Evolutionary conservation across 345 rosid species (phyloP).

Genomic region (Angophora floribunda): DNA sequence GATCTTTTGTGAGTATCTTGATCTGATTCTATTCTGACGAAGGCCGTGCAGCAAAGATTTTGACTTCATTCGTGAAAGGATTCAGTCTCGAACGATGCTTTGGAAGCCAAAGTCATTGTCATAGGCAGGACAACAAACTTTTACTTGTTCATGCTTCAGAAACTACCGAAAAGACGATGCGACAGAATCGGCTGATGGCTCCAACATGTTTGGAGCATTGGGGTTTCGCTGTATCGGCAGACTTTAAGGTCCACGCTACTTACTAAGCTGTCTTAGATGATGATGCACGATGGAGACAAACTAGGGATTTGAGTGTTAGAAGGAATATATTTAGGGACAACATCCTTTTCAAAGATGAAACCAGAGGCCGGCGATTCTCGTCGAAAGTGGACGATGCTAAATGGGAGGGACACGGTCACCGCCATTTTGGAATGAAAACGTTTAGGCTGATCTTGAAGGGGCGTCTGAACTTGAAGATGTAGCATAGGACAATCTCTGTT

Average conservation of each 20-base stretch:
- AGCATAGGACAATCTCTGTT: no score
- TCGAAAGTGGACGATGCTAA: accelerated
- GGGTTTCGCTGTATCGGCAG: not conserved
- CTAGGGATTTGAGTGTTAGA: not conserved
- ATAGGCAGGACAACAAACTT: not conserved
- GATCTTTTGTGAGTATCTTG: not conserved
- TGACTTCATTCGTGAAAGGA: not conserved
- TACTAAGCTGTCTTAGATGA: not conserved
- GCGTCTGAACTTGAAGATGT: no score
- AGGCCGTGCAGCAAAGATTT: not conserved
- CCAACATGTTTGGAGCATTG: not conserved
- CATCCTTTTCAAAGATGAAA: not conserved
- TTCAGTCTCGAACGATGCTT: not conserved
- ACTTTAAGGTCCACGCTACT: not conserved
- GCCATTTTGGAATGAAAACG: not conserved
- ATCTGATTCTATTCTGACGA: not conserved
- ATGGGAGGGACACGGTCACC: no score
- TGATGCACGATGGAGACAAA: not conserved
- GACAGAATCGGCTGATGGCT: not conserved
- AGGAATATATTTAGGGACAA: not conserved
- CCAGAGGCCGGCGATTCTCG: not conserved
- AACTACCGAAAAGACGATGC: not conserved
- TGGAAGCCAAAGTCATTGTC: not conserved
- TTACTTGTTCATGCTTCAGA: not conserved
- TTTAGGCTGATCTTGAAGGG: not conserved